Conservation (phyloP, 129 eudicot species). For the Escallonia herrerae region DNA sequence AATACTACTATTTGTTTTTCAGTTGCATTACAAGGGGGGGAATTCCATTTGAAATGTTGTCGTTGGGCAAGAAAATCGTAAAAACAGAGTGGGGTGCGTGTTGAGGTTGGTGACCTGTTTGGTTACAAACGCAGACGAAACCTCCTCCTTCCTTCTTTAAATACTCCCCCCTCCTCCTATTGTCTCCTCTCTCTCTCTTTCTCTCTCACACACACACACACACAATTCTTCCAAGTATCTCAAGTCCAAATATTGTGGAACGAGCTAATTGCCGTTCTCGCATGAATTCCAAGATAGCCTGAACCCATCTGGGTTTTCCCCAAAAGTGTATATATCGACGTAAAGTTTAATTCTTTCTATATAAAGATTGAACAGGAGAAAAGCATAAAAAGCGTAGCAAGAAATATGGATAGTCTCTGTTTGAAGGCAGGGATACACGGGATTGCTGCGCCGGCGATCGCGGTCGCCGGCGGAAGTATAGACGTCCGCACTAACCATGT, state of each 20-base stretch:
- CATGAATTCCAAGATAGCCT: not conserved
- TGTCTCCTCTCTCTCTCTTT: slow-evolving; percentile 13
- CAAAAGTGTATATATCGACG: not conserved
- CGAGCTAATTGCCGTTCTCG: not conserved
- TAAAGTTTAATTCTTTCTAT: too few relatives aligned
- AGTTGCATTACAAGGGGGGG: not conserved
- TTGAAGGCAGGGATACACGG: slow-evolving; percentile 51
- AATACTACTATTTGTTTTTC: not conserved
- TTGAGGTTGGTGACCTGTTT: slow-evolving; percentile 25
- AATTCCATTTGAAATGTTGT: not conserved
- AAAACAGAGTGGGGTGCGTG: not conserved
- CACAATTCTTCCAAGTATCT: not conserved
- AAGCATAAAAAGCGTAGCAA: not conserved
- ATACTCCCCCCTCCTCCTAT: not conserved
- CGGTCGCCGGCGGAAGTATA: slow-evolving; percentile 24
- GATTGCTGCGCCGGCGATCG: slow-evolving; percentile 35
- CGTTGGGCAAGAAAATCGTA: not conserved
- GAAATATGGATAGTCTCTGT: slow-evolving; percentile 59
- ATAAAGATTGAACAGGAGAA: not conserved
- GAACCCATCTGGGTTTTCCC: not conserved
- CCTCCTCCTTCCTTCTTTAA: not conserved
- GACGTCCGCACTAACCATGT: slow-evolving; percentile 38
- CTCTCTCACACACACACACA: too few relatives aligned
- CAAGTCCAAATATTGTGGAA: slow-evolving; percentile 9
- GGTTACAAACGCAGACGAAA: not conserved